Evolutionary conservation across 2,329 filamentous ascomycete genomes (phyloP), one percentile per base, ranked within the genome.

Genomic region (Seiridium unicorne): DNA sequence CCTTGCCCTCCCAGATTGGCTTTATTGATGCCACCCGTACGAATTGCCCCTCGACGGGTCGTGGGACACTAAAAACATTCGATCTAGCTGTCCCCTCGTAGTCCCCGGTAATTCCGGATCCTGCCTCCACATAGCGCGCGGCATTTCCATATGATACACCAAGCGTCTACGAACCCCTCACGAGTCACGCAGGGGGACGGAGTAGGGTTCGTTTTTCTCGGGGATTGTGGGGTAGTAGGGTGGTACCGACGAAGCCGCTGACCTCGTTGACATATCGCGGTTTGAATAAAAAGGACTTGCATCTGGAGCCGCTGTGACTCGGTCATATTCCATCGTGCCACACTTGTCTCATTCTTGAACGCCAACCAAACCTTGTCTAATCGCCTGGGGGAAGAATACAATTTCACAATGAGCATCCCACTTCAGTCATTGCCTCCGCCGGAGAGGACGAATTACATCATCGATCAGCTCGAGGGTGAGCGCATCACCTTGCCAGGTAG

Each of bases 401-500:
- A 42, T 8, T 7, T 42, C 38, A 42, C 38, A 10, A 74, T 75
- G 73, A 65, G 65, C 59, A 70, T 75, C 40, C 73, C 74, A 1
- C 57, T 74, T 13, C 66, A 68, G 32, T 62, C 67, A 35, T 62
- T 63, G 3, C 79, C 79, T 2, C 78, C 78, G 1, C 63, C 72
- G 1, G 66, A 69, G 36, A 66, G 76, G 49, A 73, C 73, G 31
- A 76, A 69, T 57, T 82, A 82, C 64, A 76, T 80, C 40, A 77
- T 82, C 57, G 72, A 76, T 53, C 79, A 81, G 62, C 71, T 81
- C 10, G 79, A 82, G 55, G 81, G 81, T 42, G 81, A 84, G 65
- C 76, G 78, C 48, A 71, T 84, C 59, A 79, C 79, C 5, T 81
- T 84, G 53, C 81, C 81, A 1, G 78, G 80, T 0, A 82, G 79